These are phyloP conservation scores for Bolboschoenus planiculmis DNA, from an alignment of 176 grass and related monocot species.

Conservation along the genomic window DNA sequence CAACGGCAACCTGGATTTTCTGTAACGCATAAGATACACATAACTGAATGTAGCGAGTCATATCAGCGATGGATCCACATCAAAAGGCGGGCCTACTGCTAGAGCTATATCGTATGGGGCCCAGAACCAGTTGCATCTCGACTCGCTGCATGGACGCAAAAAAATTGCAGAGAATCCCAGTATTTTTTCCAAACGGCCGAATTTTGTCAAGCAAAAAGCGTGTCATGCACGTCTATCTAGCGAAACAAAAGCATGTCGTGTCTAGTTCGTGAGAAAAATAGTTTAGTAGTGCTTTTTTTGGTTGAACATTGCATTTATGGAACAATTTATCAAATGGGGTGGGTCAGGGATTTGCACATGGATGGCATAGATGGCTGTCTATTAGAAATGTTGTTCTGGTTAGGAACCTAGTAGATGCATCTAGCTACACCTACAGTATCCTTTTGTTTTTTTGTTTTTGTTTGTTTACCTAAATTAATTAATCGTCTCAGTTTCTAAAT, in stretches of 20 bases:
- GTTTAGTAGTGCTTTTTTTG: neutral
- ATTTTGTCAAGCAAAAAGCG: neutral
- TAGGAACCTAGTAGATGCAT: neutral
- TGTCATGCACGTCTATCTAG: neutral
- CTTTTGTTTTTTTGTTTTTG: neutral
- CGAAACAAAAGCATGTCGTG: neutral
- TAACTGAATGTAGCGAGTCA: too few relatives aligned
- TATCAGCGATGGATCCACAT: too few relatives aligned
- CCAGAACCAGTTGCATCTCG: too few relatives aligned
- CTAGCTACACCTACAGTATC: neutral
- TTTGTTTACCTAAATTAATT: neutral
- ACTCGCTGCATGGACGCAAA: too few relatives aligned
- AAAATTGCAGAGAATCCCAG: too few relatives aligned
- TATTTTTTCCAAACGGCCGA: neutral
- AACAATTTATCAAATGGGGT: neutral
- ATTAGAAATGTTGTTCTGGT: neutral
- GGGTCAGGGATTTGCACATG: slow-evolving; percentile 14
- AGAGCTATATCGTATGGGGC: neutral
- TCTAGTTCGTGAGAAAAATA: neutral
- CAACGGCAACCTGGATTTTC: too few relatives aligned
- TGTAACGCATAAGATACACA: too few relatives aligned
- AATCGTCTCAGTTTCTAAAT: neutral
- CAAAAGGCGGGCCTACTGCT: too few relatives aligned
- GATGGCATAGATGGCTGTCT: neutral
- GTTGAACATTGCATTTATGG: slow-evolving; percentile 17